Percentiles rank a stretch among this genome's conserved stretches.
Conservation (phyloP, 1,284 basidiomycete species). For the Tylopilus sp. region DNA sequence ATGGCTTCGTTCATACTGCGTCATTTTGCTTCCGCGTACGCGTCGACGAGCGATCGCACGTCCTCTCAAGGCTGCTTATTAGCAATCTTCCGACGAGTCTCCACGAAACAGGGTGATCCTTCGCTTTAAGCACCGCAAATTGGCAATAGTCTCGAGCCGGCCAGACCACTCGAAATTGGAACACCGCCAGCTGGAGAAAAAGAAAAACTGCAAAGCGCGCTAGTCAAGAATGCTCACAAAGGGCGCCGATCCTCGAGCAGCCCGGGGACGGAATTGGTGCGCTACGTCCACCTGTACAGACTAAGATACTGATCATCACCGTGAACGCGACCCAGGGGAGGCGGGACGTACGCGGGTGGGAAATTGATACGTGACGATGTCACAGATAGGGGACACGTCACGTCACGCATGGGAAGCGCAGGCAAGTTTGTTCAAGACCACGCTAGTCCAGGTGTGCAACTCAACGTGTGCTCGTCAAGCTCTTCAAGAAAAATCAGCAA, state of each 20-base stretch:
- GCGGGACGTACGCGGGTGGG: slow-evolving; percentile 16
- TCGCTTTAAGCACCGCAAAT: neutral
- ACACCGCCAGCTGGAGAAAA: slow-evolving; percentile 6
- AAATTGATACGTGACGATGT: slow-evolving; percentile 23
- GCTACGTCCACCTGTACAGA: neutral
- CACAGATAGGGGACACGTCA: slow-evolving; percentile 32
- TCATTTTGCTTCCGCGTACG: slow-evolving; percentile 22
- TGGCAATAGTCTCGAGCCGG: slow-evolving; percentile 4
- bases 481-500: slow-evolving; percentile 21
- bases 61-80: neutral
- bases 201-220: neutral
- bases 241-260: neutral
- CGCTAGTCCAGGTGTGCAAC: slow-evolving; percentile 23
- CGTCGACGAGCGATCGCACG: slow-evolving; percentile 1
- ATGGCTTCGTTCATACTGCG: slow-evolving; percentile 8
- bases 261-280: slow-evolving; percentile 3
- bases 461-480: slow-evolving; percentile 33
- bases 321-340: neutral
- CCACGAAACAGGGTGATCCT: slow-evolving; percentile 7
- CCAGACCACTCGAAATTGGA: slow-evolving; percentile 14
- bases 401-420: slow-evolving; percentile 23
- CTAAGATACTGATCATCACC: slow-evolving; percentile 1
- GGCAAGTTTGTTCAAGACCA: slow-evolving; percentile 34
- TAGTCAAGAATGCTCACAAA: neutral
- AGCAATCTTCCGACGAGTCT: neutral